phyloP scores from a whole-genome alignment of 2,329 filamentous ascomycete species.

The Fusarium lyarnte region DNA sequence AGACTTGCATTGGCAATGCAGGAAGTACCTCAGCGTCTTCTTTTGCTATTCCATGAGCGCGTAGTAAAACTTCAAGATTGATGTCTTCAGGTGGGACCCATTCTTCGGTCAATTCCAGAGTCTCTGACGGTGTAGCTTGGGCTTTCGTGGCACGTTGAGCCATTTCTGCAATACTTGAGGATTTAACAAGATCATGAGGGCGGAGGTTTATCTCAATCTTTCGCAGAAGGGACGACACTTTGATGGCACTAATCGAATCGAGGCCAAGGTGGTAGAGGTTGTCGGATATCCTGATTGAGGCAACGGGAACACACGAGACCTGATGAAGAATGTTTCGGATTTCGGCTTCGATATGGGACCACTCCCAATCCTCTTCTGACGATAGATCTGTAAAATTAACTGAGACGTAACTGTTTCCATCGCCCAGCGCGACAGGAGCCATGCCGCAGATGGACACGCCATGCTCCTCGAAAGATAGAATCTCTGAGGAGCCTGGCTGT shows the following conservation, averaged over 20 bases:
- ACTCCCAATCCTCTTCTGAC: constrained; percentile 28
- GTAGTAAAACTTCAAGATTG: constrained; percentile 52
- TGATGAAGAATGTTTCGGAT: constrained; percentile 61
- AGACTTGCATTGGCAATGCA: constrained; percentile 79
- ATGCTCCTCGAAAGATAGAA: constrained; percentile 63
- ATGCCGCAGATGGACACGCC: constrained; percentile 73
- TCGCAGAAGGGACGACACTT: constrained; percentile 76
- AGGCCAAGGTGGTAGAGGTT: constrained; percentile 87
- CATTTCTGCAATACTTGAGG: constrained; percentile 73
- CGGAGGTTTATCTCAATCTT: constrained; percentile 69
- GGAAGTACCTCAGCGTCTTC: constrained; percentile 70
- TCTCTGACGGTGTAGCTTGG: background rate
- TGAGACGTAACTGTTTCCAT: background rate
- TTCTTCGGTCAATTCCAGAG: constrained; percentile 19
- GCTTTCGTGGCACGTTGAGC: constrained; percentile 46
- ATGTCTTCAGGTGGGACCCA: constrained; percentile 51
- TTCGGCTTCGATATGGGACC: constrained; percentile 47
- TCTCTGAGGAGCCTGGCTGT: constrained; percentile 54
- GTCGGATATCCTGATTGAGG: constrained; percentile 67
- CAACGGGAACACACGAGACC: constrained; percentile 68
- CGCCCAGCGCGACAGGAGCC: constrained; percentile 42
- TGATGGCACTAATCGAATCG: constrained; percentile 92
- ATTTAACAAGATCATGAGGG: constrained; percentile 76
- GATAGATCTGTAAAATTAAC: background rate
- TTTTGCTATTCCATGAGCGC: constrained; percentile 51